Percentiles rank a stretch among this genome's conserved stretches.
Evolutionary conservation across 805 yeast species (phyloP).

Genomic region (Spathaspora girioi): DNA sequence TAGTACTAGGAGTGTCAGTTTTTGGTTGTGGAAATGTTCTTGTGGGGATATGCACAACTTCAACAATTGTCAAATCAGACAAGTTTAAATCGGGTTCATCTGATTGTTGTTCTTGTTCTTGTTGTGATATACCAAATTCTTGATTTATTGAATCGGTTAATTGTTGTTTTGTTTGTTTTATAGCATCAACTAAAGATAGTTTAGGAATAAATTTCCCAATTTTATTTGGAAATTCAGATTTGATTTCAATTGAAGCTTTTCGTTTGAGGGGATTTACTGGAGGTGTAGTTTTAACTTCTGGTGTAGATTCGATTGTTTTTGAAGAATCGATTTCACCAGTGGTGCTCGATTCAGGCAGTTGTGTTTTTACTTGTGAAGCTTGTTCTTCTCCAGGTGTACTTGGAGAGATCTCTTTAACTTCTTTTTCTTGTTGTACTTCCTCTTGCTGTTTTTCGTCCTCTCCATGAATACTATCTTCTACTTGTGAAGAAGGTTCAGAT

Average conservation of each 20-base stretch:
- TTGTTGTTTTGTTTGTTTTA: conserved; percentile 20
- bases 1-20: not conserved
- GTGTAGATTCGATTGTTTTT: not conserved
- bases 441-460: not conserved
- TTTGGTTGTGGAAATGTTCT: conserved; percentile 5
- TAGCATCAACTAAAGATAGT: conserved; percentile 25
- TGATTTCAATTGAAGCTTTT: not conserved
- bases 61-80: conserved; percentile 28
- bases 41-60: conserved; percentile 19
- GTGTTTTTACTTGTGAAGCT: not conserved
- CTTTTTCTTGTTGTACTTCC: not conserved
- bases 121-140: conserved; percentile 21
- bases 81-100: conserved; percentile 9
- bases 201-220: conserved; percentile 12
- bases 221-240: conserved; percentile 5
- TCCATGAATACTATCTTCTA: not conserved
- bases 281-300: not conserved
- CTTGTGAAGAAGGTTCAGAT: not conserved
- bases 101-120: conserved; percentile 6
- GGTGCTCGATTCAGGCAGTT: not conserved
- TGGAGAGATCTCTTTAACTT: not conserved
- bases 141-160: conserved; percentile 18
- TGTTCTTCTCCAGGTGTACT: not conserved
- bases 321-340: not conserved
- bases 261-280: not conserved